phyloP scores from a whole-genome alignment of 495 filamentous ascomycete species.

The Hypomontagnella monticulosa region DNA sequence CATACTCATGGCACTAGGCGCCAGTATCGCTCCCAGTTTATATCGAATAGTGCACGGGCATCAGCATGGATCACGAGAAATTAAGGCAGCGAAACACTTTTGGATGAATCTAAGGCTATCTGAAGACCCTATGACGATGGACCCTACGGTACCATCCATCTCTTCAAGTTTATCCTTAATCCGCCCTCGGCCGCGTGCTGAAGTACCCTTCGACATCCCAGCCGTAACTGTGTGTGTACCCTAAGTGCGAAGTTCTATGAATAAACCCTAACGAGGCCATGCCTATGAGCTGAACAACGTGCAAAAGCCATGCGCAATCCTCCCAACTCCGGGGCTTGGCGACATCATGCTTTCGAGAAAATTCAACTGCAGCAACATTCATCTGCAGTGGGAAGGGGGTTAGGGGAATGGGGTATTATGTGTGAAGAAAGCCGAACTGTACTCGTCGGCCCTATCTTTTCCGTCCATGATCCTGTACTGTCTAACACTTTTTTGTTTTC shows the following conservation, averaged over 20 bases:
- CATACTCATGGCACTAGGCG: too few species aligned
- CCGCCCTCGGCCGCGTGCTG: conserved; percentile 2
- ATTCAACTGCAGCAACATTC: conserved; percentile 8
- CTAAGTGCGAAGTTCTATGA: conserved; percentile 33
- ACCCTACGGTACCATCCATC: background rate
- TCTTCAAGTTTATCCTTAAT: conserved; percentile 35
- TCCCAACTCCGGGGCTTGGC: conserved; percentile 36
- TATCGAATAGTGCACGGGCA: too few species aligned
- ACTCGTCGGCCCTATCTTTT: conserved; percentile 23
- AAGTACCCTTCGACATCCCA: conserved; percentile 18
- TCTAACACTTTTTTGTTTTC: conserved; percentile 31
- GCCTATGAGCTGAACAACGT: conserved; percentile 6
- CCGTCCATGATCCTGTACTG: conserved; percentile 35
- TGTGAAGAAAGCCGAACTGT: conserved; percentile 25
- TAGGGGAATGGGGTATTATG: conserved; percentile 44
- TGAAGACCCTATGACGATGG: conserved; percentile 16
- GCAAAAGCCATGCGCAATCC: conserved; percentile 21
- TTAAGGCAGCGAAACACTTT: conserved; percentile 14
- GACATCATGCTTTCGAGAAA: conserved; percentile 25
- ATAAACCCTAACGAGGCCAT: conserved; percentile 25
- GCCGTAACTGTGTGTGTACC: conserved; percentile 24
- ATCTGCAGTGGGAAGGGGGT: background rate
- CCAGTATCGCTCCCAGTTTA: too few species aligned
- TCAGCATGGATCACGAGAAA: too few species aligned
- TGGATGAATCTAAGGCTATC: conserved; percentile 14